Percentiles rank a stretch among this genome's conserved stretches.
Conservation (phyloP, 192 early-diverging fungal genomes). For the Diversispora eburnea region DNA sequence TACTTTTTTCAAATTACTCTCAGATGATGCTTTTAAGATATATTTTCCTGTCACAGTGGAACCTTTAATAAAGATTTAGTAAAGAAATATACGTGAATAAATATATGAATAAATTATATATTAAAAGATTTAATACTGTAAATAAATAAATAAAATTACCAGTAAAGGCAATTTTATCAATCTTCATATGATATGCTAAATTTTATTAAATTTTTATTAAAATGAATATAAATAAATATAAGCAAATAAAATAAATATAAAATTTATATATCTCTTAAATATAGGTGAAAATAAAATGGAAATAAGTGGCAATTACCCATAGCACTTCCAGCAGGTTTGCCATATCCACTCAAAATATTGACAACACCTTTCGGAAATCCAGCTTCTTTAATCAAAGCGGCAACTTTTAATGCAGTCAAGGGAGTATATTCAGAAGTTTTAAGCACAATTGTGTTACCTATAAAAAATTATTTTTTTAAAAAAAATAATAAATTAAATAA, state of each 20-base stretch:
- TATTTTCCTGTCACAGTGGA: constrained; percentile 62
- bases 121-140: not conserved
- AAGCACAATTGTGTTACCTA: constrained; percentile 61
- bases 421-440: constrained; percentile 75
- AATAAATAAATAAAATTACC: constrained; percentile 33
- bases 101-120: not conserved
- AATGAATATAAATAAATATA: too few species aligned
- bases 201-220: too few species aligned
- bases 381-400: constrained; percentile 58
- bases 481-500: not conserved
- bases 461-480: not conserved
- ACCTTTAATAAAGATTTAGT: constrained; percentile 30
- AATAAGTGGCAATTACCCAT: constrained; percentile 42
- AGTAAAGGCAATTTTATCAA: constrained; percentile 77
- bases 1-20: constrained; percentile 67
- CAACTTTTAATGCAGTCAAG: constrained; percentile 59
- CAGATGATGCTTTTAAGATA: constrained; percentile 59
- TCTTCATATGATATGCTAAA: constrained; percentile 50
- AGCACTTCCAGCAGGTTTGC: constrained; percentile 58
- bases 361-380: constrained; percentile 76
- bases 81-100: not conserved
- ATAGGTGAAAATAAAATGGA: too few species aligned
- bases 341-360: constrained; percentile 80
- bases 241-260: too few species aligned
- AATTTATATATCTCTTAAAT: too few species aligned